Conservation (phyloP, 495 filamentous ascomycete species). For the Evansstolkia leycettana region DNA sequence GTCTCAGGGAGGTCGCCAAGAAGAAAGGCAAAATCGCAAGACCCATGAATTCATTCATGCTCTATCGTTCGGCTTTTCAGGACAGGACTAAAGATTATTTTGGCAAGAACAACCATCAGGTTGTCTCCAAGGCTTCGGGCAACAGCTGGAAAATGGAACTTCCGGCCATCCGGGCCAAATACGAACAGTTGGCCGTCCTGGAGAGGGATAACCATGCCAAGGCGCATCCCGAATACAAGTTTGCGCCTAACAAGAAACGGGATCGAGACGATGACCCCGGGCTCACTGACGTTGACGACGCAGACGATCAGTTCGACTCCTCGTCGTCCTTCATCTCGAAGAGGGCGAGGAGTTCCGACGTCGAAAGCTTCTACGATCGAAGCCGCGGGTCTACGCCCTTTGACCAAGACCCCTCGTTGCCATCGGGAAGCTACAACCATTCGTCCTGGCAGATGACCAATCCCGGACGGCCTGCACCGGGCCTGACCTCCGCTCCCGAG, state of each 20-base stretch:
- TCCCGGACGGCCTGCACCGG: constrained; percentile 46
- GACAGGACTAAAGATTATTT: constrained; percentile 76
- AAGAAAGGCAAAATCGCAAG: constrained; percentile 74
- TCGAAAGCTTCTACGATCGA: constrained; percentile 11
- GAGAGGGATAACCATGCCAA: constrained; percentile 78
- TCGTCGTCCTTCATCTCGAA: constrained; percentile 3
- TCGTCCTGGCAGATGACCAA: constrained; percentile 35
- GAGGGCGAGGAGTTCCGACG: constrained; percentile 12
- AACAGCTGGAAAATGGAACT: constrained; percentile 79
- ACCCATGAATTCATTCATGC: constrained; percentile 98
- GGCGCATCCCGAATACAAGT: constrained; percentile 90
- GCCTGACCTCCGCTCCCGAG: constrained; percentile 38
- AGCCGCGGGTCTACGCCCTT: constrained; percentile 26
- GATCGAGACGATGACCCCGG: constrained; percentile 31
- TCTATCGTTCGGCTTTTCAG: constrained; percentile 88
- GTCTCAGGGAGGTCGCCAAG: constrained; percentile 54
- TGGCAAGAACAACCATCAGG: constrained; percentile 83
- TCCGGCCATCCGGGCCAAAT: constrained; percentile 56
- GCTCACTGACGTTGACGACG: constrained; percentile 22
- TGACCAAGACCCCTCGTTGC: constrained; percentile 15
- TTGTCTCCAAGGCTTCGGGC: constrained; percentile 77
- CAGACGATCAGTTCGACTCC: constrained; percentile 6
- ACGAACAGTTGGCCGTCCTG: constrained; percentile 65
- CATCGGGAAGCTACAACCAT: constrained; percentile 16
- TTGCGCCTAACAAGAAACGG: constrained; percentile 69